A percentile compares a stretch with the other conserved stretches of the same genome.
phyloP scores from a whole-genome alignment of 257 asterid genomes.

The Nicotiana benthamiana region DNA sequence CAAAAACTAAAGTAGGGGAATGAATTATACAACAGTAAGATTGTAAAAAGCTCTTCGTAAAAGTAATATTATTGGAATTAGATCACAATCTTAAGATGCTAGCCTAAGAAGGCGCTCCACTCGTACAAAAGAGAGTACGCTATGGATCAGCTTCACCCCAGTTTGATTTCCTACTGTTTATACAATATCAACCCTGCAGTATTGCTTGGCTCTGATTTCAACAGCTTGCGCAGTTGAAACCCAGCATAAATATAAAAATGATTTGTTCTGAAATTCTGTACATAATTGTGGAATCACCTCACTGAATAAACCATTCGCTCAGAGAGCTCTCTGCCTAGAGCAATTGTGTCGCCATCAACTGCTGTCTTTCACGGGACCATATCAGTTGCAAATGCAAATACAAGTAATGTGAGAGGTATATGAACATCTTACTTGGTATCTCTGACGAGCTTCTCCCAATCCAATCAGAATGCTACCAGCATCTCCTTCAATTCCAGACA shows the following conservation, averaged over 20 bases:
- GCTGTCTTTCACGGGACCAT: conserved; percentile 21
- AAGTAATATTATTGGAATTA: background rate
- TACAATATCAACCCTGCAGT: background rate
- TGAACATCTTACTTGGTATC: conserved; percentile 39
- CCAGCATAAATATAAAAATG: background rate
- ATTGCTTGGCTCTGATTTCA: background rate
- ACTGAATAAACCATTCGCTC: conserved; percentile 58
- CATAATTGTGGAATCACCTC: conserved; percentile 24
- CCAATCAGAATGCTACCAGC: conserved; percentile 52
- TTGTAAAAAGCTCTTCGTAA: background rate
- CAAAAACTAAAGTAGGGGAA: background rate
- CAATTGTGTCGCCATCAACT: conserved; percentile 42
- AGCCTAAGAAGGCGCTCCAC: background rate
- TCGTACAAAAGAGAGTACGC: background rate
- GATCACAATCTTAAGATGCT: background rate
- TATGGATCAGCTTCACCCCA: background rate
- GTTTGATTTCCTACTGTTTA: background rate
- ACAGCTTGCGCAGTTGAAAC: background rate
- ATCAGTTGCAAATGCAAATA: background rate
- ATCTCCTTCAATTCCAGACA: conserved; percentile 31
- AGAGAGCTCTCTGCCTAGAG: conserved; percentile 68
- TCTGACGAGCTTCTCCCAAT: conserved; percentile 40
- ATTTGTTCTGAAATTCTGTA: background rate
- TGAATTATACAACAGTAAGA: background rate
- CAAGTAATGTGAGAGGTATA: background rate